Evolutionary conservation across 192 early-diverging fungal species (phyloP).

Genomic region (Coemansia sp.): DNA sequence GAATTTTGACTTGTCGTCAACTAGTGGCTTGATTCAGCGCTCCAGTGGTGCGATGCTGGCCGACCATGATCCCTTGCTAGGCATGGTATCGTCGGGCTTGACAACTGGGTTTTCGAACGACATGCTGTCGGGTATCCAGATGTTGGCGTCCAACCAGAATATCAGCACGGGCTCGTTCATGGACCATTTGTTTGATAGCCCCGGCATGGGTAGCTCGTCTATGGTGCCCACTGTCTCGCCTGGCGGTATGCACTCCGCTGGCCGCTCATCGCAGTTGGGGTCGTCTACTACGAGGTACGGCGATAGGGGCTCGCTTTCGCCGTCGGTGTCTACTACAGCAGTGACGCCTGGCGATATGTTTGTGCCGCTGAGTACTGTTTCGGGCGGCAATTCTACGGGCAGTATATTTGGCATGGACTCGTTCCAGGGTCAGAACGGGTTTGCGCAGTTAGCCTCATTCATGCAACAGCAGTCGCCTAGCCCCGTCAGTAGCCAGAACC

Average conservation of each 20-base stretch:
- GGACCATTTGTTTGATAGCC: constrained; percentile 28
- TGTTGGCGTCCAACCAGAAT: constrained; percentile 51
- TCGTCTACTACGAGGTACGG: neutral
- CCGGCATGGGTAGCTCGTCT: neutral
- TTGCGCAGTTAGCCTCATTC: constrained; percentile 31
- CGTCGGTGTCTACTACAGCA: constrained; percentile 5
- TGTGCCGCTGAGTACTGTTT: constrained; percentile 31
- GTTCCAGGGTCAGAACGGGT: constrained; percentile 29
- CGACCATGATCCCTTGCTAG: constrained; percentile 19
- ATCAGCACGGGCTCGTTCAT: constrained; percentile 51
- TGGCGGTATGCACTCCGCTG: neutral
- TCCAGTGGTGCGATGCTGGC: constrained; percentile 1
- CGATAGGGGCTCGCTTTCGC: constrained; percentile 15
- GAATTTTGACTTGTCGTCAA: constrained; percentile 12
- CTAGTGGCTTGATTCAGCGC: neutral
- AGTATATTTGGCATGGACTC: constrained; percentile 30
- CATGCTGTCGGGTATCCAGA: constrained; percentile 40
- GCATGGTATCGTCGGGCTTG: constrained; percentile 14
- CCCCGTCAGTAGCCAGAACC: constrained; percentile 8
- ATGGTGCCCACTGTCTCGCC: constrained; percentile 19
- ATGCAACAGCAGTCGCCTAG: constrained; percentile 22
- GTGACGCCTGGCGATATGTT: constrained; percentile 46
- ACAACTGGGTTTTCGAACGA: constrained; percentile 26
- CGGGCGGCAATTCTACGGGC: neutral
- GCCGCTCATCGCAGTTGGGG: neutral